Conservation (phyloP, 495 filamentous ascomycete genomes). For the Penicillium waksmanii region DNA sequence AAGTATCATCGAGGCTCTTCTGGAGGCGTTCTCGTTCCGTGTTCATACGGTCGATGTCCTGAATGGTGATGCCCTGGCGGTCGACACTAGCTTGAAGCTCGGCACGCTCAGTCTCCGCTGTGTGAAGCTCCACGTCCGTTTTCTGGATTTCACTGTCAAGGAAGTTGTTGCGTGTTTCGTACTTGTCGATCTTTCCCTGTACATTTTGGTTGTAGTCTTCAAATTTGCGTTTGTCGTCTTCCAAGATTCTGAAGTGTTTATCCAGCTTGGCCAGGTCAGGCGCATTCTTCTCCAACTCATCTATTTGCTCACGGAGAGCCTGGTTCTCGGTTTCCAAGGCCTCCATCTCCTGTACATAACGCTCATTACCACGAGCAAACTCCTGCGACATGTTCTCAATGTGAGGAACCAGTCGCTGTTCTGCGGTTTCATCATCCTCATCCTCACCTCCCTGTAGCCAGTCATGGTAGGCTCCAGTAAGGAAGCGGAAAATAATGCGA, state of each 20-base stretch:
- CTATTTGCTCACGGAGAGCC: constrained; percentile 76
- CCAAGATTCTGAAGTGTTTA: constrained; percentile 81
- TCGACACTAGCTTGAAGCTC: constrained; percentile 84
- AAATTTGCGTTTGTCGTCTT: constrained; percentile 90
- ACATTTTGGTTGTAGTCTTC: constrained; percentile 86
- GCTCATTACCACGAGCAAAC: constrained; percentile 82
- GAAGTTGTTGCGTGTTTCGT: constrained; percentile 73
- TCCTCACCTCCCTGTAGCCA: constrained; percentile 84
- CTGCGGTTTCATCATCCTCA: constrained; percentile 79
- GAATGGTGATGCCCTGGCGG: constrained; percentile 88
- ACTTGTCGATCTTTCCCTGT: constrained; percentile 79
- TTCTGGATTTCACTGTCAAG: constrained; percentile 80
- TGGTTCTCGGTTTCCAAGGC: constrained; percentile 83
- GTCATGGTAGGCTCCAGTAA: constrained; percentile 85
- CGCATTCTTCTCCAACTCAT: constrained; percentile 81
- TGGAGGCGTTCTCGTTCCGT: constrained; percentile 89
- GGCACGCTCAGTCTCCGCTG: constrained; percentile 78
- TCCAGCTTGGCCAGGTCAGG: constrained; percentile 82
- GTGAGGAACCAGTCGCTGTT: constrained; percentile 75
- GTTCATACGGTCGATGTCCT: constrained; percentile 99
- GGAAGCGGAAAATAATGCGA: constrained; percentile 89
- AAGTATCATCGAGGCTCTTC: constrained; percentile 76
- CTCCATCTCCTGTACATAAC: constrained; percentile 78
- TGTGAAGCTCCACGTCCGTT: constrained; percentile 72
- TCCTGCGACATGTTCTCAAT: constrained; percentile 85